phyloP scores from a whole-genome alignment of 2,329 filamentous ascomycete genomes.

The Talaromyces pinophilus region DNA sequence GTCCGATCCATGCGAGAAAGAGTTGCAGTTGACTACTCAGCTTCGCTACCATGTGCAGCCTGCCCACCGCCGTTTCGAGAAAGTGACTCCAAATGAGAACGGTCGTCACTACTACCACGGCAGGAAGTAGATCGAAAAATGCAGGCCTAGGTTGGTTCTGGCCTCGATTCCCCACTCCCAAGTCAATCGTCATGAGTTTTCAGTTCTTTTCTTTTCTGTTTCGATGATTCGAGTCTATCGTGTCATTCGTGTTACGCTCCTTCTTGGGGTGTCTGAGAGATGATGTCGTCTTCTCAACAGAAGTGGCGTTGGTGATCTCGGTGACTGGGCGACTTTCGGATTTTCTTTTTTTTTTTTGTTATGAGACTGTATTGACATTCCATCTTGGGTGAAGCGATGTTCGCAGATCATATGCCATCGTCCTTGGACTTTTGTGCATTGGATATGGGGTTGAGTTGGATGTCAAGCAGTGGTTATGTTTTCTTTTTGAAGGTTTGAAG shows the following conservation, averaged over 20 bases:
- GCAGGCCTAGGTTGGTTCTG: background rate
- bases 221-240: background rate
- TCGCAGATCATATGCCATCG: background rate
- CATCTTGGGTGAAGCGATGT: slow-evolving; percentile 3
- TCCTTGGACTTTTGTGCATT: background rate
- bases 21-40: slow-evolving; percentile 31
- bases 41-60: slow-evolving; percentile 19
- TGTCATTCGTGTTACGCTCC: background rate
- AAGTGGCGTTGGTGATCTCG: background rate
- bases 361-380: slow-evolving; percentile 1
- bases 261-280: too few species aligned
- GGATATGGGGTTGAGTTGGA: background rate
- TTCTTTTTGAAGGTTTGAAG: background rate
- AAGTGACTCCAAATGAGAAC: background rate
- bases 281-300: background rate
- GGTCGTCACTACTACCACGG: background rate
- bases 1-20: slow-evolving; percentile 40
- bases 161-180: background rate
- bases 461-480: background rate
- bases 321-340: background rate
- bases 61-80: slow-evolving; percentile 17
- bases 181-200: background rate
- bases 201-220: background rate
- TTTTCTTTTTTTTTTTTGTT: background rate
- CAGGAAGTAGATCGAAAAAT: background rate